These are phyloP conservation scores for Boletus huronensis DNA, from an alignment of 768 basidiomycete genomes.

Conservation along the genomic window DNA sequence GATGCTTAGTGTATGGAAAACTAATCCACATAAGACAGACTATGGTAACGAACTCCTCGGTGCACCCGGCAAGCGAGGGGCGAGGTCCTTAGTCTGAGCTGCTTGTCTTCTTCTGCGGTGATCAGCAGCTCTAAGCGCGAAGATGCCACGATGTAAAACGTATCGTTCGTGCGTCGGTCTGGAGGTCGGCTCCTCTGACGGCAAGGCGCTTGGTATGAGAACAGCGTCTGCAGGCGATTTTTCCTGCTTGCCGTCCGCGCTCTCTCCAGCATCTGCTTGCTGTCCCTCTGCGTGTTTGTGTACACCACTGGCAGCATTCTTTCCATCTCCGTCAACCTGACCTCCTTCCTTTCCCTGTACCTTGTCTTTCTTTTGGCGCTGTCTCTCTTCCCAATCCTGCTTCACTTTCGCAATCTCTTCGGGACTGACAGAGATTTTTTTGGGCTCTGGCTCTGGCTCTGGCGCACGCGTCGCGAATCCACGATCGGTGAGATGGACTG, in stretches of 20 bases:
- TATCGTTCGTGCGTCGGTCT: conserved; percentile 66
- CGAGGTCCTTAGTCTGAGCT: conserved; percentile 65
- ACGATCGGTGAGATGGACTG: conserved; percentile 71
- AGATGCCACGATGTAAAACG: conserved; percentile 79
- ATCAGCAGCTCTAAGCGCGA: conserved; percentile 73
- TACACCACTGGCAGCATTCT: neutral
- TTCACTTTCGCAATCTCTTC: conserved; percentile 79
- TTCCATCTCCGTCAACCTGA: conserved; percentile 34
- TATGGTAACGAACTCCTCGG: conserved; percentile 37
- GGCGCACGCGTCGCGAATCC: conserved; percentile 64
- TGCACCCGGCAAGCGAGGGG: conserved; percentile 65
- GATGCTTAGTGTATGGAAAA: neutral
- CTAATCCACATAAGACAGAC: neutral
- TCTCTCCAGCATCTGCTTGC: conserved; percentile 34
- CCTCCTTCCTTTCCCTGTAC: conserved; percentile 43
- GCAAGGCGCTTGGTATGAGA: conserved; percentile 22
- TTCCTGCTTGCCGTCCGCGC: conserved; percentile 23
- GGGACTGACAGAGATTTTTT: conserved; percentile 39
- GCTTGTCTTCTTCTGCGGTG: conserved; percentile 67
- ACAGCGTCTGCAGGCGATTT: conserved; percentile 19
- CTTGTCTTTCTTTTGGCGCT: conserved; percentile 56
- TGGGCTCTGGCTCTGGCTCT: conserved; percentile 38
- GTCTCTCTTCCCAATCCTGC: conserved; percentile 75
- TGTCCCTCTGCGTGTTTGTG: conserved; percentile 32
- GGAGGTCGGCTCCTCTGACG: conserved; percentile 34